phyloP scores from a whole-genome alignment of 306 rosid genomes.

The Trifolium repens region DNA sequence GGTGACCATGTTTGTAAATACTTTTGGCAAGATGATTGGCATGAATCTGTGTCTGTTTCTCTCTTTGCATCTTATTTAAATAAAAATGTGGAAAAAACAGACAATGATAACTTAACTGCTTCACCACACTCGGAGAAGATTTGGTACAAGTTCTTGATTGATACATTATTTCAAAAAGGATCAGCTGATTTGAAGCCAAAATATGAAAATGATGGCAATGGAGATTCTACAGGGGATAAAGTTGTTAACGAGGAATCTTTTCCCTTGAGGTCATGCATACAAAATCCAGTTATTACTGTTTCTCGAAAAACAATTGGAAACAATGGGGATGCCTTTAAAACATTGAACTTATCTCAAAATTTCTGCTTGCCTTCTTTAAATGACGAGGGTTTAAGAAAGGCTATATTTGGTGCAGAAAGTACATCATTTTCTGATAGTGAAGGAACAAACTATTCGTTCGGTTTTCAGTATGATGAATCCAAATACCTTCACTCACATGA shows the following conservation, averaged over 20 bases:
- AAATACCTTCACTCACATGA: conserved; percentile 64
- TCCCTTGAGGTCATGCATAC: conserved; percentile 59
- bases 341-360: conserved; percentile 68
- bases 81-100: conserved; percentile 44
- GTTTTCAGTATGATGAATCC: conserved; percentile 83
- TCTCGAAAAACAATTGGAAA: conserved; percentile 59
- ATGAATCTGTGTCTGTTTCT: conserved; percentile 38
- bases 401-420: conserved; percentile 65
- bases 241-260: conserved; percentile 45
- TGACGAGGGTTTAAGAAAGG: conserved; percentile 69
- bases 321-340: conserved; percentile 63
- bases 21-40: conserved; percentile 64
- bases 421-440: conserved; percentile 48
- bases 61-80: conserved; percentile 41
- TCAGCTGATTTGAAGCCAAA: conserved; percentile 50
- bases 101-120: conserved; percentile 45
- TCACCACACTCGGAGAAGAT: conserved; percentile 58
- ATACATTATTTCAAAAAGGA: conserved; percentile 62
- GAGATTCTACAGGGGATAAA: conserved; percentile 47
- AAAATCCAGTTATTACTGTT: conserved; percentile 80
- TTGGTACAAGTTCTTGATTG: conserved; percentile 77
- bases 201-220: conserved; percentile 30
- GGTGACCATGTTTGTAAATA: conserved; percentile 76
- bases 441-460: conserved; percentile 83
- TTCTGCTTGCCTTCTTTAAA: conserved; percentile 81